A percentile compares a stretch with the other conserved stretches of the same genome.
Evolutionary conservation across 2,329 filamentous ascomycete genomes (phyloP).

Genomic region (Epicoccum sorghinum): DNA sequence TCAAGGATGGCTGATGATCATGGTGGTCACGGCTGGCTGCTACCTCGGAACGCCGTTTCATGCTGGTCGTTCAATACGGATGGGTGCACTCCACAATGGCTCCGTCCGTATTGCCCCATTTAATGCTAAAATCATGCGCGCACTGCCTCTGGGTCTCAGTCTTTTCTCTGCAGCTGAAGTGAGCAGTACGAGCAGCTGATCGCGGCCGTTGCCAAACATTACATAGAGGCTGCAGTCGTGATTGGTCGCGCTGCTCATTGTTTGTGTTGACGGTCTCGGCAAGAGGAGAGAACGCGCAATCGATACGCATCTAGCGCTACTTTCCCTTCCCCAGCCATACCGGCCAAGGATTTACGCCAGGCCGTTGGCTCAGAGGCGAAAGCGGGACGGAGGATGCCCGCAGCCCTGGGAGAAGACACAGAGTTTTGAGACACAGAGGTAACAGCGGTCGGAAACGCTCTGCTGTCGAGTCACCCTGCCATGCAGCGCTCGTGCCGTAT

Average conservation of each 20-base stretch:
- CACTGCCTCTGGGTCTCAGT: slow-evolving; percentile 5
- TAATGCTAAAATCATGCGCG: slow-evolving; percentile 13
- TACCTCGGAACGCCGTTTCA: slow-evolving; percentile 18
- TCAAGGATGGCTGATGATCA: slow-evolving; percentile 15
- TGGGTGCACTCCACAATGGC: slow-evolving; percentile 6
- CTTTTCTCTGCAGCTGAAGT: background rate
- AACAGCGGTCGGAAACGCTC: background rate
- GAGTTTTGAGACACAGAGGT: slow-evolving; percentile 3
- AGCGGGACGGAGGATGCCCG: slow-evolving; percentile 12
- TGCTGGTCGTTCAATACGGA: slow-evolving; percentile 15
- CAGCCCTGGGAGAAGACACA: slow-evolving; percentile 7
- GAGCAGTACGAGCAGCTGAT: slow-evolving; percentile 8
- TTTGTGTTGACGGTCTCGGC: slow-evolving; percentile 12
- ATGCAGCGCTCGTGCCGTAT: slow-evolving; percentile 3
- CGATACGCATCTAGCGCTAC: slow-evolving; percentile 24
- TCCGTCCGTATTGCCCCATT: slow-evolving; percentile 15
- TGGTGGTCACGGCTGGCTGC: background rate
- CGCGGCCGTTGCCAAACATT: background rate
- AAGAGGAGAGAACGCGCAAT: slow-evolving; percentile 25
- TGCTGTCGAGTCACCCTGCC: slow-evolving; percentile 12
- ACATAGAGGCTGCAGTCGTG: background rate
- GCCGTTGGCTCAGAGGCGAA: slow-evolving; percentile 14
- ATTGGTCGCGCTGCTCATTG: background rate
- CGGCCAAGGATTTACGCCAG: background rate
- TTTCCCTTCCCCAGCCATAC: slow-evolving; percentile 8